Conservation (phyloP, 2,329 filamentous ascomycete genomes). For the Diaporthe humulicola region DNA sequence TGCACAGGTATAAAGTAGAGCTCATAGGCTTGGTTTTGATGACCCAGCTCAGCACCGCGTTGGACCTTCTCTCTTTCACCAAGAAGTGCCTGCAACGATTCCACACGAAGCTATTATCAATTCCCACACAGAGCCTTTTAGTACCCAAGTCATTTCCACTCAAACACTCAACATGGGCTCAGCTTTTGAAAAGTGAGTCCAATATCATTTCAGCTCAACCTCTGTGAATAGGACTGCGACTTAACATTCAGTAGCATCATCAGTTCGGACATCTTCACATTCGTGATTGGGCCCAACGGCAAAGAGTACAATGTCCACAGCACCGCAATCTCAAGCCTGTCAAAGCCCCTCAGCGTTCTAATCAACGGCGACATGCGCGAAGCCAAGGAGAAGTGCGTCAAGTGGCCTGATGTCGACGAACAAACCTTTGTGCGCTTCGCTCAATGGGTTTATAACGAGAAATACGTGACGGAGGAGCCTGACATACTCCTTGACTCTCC, state of each 20-base stretch:
- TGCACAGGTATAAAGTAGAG: background rate
- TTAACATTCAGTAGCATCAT: slow-evolving; percentile 7
- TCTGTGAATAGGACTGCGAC: background rate
- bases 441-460: slow-evolving; percentile 39
- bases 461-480: slow-evolving; percentile 35
- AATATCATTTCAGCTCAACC: too few species aligned
- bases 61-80: background rate
- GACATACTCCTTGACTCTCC: slow-evolving; percentile 13
- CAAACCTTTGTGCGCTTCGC: slow-evolving; percentile 38
- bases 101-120: accelerated
- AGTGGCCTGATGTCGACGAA: slow-evolving; percentile 41
- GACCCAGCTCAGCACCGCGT: too few species aligned
- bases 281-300: slow-evolving; percentile 20
- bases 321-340: slow-evolving; percentile 30
- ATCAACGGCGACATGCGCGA: slow-evolving; percentile 37
- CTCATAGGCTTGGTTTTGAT: background rate
- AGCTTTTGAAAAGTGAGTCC: background rate
- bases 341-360: slow-evolving; percentile 34
- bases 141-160: background rate
- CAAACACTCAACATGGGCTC: background rate
- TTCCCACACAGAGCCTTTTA: background rate
- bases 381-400: slow-evolving; percentile 32
- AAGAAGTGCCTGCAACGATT: background rate
- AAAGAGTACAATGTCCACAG: slow-evolving; percentile 25
- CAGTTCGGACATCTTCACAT: slow-evolving; percentile 21